These are phyloP conservation scores for Trypanosoma conorhini DNA, from an alignment of 208 protist genomes.

Conservation along the genomic window DNA sequence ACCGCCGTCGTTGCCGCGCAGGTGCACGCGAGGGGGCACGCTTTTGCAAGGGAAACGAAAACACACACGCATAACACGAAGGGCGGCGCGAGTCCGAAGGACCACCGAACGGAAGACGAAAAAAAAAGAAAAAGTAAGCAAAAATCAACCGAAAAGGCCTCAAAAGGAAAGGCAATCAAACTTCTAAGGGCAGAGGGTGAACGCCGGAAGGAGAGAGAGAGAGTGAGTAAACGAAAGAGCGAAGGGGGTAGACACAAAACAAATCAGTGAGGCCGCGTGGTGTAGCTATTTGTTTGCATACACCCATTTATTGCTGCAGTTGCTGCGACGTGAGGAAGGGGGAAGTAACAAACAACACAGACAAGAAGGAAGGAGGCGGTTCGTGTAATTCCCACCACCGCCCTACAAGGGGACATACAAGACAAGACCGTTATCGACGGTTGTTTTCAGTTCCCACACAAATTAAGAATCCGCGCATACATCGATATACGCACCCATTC, in stretches of 20 bases:
- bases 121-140: not conserved
- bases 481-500: not conserved
- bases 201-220: not conserved
- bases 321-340: too few species aligned
- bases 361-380: too few species aligned
- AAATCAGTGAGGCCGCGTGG: not conserved
- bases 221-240: not conserved
- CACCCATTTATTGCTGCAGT: too few species aligned
- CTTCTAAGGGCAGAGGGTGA: too few species aligned
- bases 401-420: too few species aligned
- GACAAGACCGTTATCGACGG: not conserved
- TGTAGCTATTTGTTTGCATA: not conserved
- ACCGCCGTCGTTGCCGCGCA: too few species aligned
- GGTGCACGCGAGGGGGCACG: not conserved
- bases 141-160: not conserved
- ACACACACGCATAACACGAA: not conserved
- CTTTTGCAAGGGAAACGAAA: slow-evolving; percentile 5
- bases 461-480: not conserved
- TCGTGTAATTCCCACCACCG: too few species aligned
- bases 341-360: too few species aligned
- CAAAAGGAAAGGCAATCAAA: not conserved
- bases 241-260: not conserved
- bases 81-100: not conserved
- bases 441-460: not conserved
- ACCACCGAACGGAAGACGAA: not conserved